Conservation (phyloP, 202 grass and related monocot genomes). For the Panicum hallii region DNA sequence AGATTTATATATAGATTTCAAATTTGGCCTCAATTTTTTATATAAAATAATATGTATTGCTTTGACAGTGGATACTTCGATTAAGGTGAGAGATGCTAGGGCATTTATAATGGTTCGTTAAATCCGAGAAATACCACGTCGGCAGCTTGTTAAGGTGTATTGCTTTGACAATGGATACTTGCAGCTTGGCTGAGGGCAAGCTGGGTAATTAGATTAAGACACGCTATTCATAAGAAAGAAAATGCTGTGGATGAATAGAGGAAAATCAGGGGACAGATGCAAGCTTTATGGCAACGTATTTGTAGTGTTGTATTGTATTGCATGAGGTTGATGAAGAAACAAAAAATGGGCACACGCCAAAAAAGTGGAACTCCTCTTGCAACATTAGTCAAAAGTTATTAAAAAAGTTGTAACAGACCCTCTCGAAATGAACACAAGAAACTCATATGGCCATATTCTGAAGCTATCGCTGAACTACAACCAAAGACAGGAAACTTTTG, state of each 20-base stretch:
- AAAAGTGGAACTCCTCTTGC: not conserved
- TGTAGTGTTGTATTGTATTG: not conserved
- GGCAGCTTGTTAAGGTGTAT: not conserved
- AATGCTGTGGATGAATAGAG: not conserved
- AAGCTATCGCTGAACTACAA: not conserved
- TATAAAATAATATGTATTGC: not conserved
- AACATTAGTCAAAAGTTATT: not conserved
- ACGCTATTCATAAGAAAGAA: not conserved
- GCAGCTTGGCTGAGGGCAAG: not conserved
- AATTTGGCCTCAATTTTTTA: not conserved
- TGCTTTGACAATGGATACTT: not conserved
- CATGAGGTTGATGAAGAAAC: not conserved
- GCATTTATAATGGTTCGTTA: not conserved
- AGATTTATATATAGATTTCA: not conserved
- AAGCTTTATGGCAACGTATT: not conserved
- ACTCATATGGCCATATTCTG: constrained; percentile 12
- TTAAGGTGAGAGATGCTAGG: not conserved
- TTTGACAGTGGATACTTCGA: not conserved
- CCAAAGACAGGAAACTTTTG: not conserved
- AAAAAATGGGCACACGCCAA: not conserved
- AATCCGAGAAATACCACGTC: not conserved
- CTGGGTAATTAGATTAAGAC: not conserved
- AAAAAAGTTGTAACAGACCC: not conserved
- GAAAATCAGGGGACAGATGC: not conserved
- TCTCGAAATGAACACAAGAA: constrained; percentile 6